Base-by-base conservation (phyloP, 2,329 filamentous ascomycete genomes). In the Penicillium sp. region DNA sequence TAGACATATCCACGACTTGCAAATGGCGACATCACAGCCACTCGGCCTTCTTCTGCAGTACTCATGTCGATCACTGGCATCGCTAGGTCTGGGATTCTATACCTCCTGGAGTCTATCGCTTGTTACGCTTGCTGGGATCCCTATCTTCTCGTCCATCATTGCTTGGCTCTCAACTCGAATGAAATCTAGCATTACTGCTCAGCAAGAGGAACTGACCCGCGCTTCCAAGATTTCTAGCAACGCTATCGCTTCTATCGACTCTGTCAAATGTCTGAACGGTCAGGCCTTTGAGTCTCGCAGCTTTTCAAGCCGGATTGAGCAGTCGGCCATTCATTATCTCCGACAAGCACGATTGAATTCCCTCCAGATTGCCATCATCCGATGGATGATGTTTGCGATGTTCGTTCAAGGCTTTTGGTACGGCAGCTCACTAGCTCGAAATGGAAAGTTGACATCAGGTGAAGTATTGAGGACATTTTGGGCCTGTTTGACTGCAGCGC, bases 321-420 rank as follows among this genome's bases (percentile, higher is more conserved):
- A 71, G 6, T 84, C 87, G 1, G 81, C 81, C 18, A 67, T 65
- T 1, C 77, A 79, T 42, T 95, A 89, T 55, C 69, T 82, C 9
- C 70, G 78, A 13, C 87, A 91, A 61, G 85, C 85, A 0, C 75
- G 79, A 37, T 76, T 81, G 13, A 86, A 82, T 54, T 82, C 86
- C 0, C 63, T 82, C 3, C 89, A 95, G 60, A 82, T 87, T 60
- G 84, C 83, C 0, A 79, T 86, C 39, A 77, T 87, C 42, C 83
- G 85, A 38, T 80, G 94, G 55, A 82, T 89, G 72, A 82, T 85
- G 24, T 78, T 89, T 3, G 76, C 75, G 1, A 82, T 96, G 64
- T 96, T 97, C 55, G 84, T 94, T 0, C 79, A 89, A 47, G 90
- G 89, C 0, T 96, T 97, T 61, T 95, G 87, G 81, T 95, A 90